Conservation (phyloP, 352 stramenopile genomes). For the Pythium monospermum region DNA sequence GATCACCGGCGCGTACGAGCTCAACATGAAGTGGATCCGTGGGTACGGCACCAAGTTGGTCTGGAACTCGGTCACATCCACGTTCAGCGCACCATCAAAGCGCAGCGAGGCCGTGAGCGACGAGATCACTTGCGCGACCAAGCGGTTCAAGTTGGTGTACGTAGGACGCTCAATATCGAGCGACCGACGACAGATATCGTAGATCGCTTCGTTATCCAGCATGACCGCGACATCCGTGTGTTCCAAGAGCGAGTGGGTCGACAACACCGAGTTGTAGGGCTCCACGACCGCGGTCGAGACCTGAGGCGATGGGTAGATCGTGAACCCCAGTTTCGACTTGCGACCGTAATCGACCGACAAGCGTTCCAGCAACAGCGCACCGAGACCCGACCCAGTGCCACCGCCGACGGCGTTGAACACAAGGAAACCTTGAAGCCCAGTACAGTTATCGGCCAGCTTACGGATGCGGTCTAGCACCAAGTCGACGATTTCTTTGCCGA, state of each 20-base stretch:
- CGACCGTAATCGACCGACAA: slow-evolving; percentile 97
- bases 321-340: slow-evolving; percentile 97
- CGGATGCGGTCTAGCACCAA: slow-evolving; percentile 95
- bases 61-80: slow-evolving; percentile 99
- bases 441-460: slow-evolving; percentile 96
- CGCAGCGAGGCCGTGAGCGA: slow-evolving; percentile 97
- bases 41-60: slow-evolving; percentile 99
- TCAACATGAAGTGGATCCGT: slow-evolving; percentile 99
- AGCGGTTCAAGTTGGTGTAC: slow-evolving; percentile 98
- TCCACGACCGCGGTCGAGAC: slow-evolving; percentile 97
- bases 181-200: slow-evolving; percentile 97
- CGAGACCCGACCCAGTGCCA: slow-evolving; percentile 96
- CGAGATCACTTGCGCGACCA: slow-evolving; percentile 98
- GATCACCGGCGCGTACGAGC: slow-evolving; percentile 97
- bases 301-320: slow-evolving; percentile 95
- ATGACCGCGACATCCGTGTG: slow-evolving; percentile 98
- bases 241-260: slow-evolving; percentile 96
- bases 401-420: slow-evolving; percentile 97
- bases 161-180: slow-evolving; percentile 98
- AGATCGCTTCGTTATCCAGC: slow-evolving; percentile 98
- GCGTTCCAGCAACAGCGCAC: slow-evolving; percentile 94
- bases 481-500: slow-evolving; percentile 96
- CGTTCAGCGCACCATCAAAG: slow-evolving; percentile 98
- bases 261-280: slow-evolving; percentile 98
- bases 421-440: slow-evolving; percentile 96